Evolutionary conservation across 2,329 filamentous ascomycete genomes (phyloP).

Genomic region (Lasiodiplodia theobromae): DNA sequence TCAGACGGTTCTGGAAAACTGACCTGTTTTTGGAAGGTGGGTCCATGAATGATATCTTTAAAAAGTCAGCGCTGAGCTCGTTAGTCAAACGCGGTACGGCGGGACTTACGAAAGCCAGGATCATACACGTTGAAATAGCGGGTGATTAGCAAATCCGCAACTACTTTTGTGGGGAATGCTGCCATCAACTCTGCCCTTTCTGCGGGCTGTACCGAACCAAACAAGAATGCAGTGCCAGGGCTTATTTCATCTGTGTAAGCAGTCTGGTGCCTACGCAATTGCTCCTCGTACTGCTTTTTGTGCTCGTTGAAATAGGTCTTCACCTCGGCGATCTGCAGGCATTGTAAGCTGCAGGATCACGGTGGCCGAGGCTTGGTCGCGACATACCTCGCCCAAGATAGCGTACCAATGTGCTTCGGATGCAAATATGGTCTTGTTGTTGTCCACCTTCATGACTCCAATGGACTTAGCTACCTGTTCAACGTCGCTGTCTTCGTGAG

Average conservation of each 20-base stretch:
- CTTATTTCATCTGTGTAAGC: constrained; percentile 66
- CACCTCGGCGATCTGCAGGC: constrained; percentile 78
- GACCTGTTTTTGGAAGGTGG: constrained; percentile 33
- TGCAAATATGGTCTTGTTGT: constrained; percentile 56
- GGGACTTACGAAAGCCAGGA: constrained; percentile 58
- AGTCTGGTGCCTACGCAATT: constrained; percentile 76
- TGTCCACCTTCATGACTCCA: constrained; percentile 61
- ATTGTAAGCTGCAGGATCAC: constrained; percentile 30
- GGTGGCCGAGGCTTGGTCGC: background rate
- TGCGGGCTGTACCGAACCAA: constrained; percentile 73
- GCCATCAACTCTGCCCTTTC: constrained; percentile 79
- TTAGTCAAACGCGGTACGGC: too few relatives aligned
- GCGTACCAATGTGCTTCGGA: constrained; percentile 62
- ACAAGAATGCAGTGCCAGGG: constrained; percentile 76
- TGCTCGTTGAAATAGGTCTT: constrained; percentile 87
- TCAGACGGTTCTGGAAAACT: background rate
- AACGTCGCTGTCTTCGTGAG: constrained; percentile 67
- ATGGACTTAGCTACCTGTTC: constrained; percentile 59
- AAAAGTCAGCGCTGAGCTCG: constrained; percentile 57
- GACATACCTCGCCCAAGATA: constrained; percentile 57
- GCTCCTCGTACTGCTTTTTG: constrained; percentile 87
- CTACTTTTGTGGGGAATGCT: constrained; percentile 79
- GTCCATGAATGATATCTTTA: constrained; percentile 51
- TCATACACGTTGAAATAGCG: constrained; percentile 89
- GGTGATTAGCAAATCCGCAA: constrained; percentile 82